A percentile compares a stretch with the other conserved stretches of the same genome.
Conservation (phyloP, 2,329 filamentous ascomycete genomes). For the Dactylellina drechsleri region DNA sequence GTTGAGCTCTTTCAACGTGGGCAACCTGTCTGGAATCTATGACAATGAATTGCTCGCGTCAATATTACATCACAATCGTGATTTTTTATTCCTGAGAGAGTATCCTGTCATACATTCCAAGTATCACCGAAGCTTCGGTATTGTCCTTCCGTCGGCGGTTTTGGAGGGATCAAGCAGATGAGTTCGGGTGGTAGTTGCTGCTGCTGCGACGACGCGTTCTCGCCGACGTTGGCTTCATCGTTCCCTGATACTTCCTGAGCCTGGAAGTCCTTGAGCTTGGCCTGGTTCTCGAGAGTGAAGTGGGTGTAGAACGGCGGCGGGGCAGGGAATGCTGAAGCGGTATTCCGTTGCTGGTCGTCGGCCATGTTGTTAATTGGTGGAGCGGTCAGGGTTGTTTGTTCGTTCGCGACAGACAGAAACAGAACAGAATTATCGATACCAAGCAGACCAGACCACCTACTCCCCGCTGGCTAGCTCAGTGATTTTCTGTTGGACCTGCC, state of each 20-base stretch:
- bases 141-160: slow-evolving; percentile 74
- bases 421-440: too few species aligned
- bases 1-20: slow-evolving; percentile 74
- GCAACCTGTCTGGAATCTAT: slow-evolving; percentile 70
- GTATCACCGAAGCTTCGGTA: slow-evolving; percentile 79
- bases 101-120: slow-evolving; percentile 66
- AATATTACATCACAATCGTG: slow-evolving; percentile 4
- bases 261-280: slow-evolving; percentile 68
- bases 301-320: slow-evolving; percentile 90
- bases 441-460: too few species aligned
- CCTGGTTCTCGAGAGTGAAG: slow-evolving; percentile 80
- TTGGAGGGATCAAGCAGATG: slow-evolving; percentile 80
- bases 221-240: slow-evolving; percentile 11
- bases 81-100: background rate
- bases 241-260: slow-evolving; percentile 58
- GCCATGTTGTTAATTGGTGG: slow-evolving; percentile 19
- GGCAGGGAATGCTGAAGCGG: slow-evolving; percentile 77
- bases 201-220: slow-evolving; percentile 63
- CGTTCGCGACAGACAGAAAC: slow-evolving; percentile 1
- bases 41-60: background rate
- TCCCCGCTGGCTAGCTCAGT: too few species aligned
- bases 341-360: slow-evolving; percentile 58
- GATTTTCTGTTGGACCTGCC: background rate
- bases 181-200: slow-evolving; percentile 75
- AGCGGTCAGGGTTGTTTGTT: background rate